phyloP scores from a whole-genome alignment of 2,329 filamentous ascomycete species.

The Monosporascus sp. region DNA sequence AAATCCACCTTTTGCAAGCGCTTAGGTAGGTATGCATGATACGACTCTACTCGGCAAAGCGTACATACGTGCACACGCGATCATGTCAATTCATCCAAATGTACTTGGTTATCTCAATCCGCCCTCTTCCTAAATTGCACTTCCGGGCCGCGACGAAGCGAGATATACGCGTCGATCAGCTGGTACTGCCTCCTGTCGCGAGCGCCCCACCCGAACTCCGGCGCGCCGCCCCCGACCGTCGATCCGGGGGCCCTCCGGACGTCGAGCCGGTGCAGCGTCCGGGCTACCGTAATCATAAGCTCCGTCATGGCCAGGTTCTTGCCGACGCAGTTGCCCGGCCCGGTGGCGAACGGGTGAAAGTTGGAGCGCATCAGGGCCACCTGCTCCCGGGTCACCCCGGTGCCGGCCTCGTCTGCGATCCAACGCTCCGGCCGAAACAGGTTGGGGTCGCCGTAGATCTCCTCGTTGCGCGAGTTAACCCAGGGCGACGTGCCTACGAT shows the following conservation, averaged over 20 bases:
- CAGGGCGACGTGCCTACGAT: slow-evolving; percentile 14
- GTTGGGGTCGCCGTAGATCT: slow-evolving; percentile 10
- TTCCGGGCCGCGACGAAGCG: slow-evolving; percentile 14
- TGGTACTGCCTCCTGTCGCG: slow-evolving; percentile 12
- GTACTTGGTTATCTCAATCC: too few relatives aligned
- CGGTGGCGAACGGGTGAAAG: slow-evolving; percentile 15
- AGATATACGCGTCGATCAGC: slow-evolving; percentile 19
- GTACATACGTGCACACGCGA: too few relatives aligned
- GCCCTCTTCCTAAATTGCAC: slow-evolving; percentile 18
- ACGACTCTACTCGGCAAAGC: too few relatives aligned
- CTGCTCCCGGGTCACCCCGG: slow-evolving; percentile 7
- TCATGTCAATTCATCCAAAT: too few relatives aligned
- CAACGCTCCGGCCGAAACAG: slow-evolving; percentile 20
- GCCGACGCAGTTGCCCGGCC: slow-evolving; percentile 13
- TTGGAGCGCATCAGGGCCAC: slow-evolving; percentile 1
- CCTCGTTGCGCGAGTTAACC: slow-evolving; percentile 4
- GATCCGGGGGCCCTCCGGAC: slow-evolving; percentile 16
- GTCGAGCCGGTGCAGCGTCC: slow-evolving; percentile 15
- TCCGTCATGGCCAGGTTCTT: slow-evolving; percentile 17
- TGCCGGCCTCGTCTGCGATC: slow-evolving; percentile 9
- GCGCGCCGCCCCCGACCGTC: slow-evolving; percentile 11
- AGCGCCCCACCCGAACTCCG: slow-evolving; percentile 10
- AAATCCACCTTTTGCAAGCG: too few relatives aligned
- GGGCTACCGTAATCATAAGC: slow-evolving; percentile 16
- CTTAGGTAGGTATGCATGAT: too few relatives aligned